A percentile compares a stretch with the other conserved stretches of the same genome.
Evolutionary conservation across 2,329 filamentous ascomycete genomes (phyloP).

Genomic region (Cladosporium sp.): DNA sequence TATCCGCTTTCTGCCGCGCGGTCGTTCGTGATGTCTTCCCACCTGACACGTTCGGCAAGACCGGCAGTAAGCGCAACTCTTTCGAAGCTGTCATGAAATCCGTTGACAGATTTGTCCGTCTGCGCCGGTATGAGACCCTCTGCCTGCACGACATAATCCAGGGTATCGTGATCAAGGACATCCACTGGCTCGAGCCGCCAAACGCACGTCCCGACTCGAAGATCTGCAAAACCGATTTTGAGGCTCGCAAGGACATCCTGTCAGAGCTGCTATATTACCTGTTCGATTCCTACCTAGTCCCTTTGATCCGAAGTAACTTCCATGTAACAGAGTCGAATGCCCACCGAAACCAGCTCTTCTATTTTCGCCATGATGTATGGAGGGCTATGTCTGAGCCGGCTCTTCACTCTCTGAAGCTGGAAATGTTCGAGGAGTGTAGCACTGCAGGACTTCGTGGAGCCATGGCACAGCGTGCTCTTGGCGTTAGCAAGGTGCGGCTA

Average conservation of each 20-base stretch:
- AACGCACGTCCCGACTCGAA: slow-evolving; percentile 45
- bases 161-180: slow-evolving; percentile 53
- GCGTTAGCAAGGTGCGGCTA: slow-evolving; percentile 73
- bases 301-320: slow-evolving; percentile 80
- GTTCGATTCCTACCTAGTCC: slow-evolving; percentile 87
- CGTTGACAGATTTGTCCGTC: slow-evolving; percentile 70
- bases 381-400: slow-evolving; percentile 68
- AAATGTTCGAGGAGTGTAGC: slow-evolving; percentile 76
- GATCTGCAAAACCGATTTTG: slow-evolving; percentile 64
- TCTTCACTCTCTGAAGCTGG: slow-evolving; percentile 60
- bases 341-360: slow-evolving; percentile 79
- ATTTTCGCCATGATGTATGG: slow-evolving; percentile 94
- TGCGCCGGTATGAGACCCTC: slow-evolving; percentile 77
- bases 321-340: slow-evolving; percentile 87
- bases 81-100: slow-evolving; percentile 57
- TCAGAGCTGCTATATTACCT: slow-evolving; percentile 85
- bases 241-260: slow-evolving; percentile 74
- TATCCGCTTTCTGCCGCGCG: slow-evolving; percentile 84
- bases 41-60: slow-evolving; percentile 66
- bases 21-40: slow-evolving; percentile 71
- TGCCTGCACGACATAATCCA: slow-evolving; percentile 75
- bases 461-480: slow-evolving; percentile 61
- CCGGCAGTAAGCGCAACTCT: slow-evolving; percentile 55
- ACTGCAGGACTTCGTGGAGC: slow-evolving; percentile 52
- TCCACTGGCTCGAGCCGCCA: slow-evolving; percentile 65